These are phyloP conservation scores for Pouteria glomerata DNA, from an alignment of 148 eudicot species.

Conservation along the genomic window DNA sequence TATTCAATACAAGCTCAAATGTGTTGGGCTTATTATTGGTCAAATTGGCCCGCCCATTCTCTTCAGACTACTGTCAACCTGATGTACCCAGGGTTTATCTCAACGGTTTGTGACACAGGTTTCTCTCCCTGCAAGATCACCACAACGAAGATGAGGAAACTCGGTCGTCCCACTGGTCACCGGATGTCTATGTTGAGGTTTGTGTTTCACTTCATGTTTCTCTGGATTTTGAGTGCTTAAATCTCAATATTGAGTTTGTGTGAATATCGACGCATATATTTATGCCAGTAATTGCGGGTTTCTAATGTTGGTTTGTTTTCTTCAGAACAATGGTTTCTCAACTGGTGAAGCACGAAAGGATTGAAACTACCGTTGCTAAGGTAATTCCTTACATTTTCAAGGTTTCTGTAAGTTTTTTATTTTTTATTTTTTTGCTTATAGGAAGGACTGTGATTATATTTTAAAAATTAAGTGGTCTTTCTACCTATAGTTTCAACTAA, in stretches of 20 bases:
- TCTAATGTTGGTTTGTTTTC: conserved; percentile 2
- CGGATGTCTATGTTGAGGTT: conserved; percentile 92
- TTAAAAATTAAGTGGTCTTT: no score
- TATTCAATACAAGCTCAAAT: no score
- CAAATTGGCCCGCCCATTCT: no score
- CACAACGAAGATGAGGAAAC: conserved; percentile 94
- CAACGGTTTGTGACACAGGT: no score
- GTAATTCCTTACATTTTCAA: conserved; percentile 24
- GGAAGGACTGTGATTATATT: neutral
- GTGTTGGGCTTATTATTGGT: no score
- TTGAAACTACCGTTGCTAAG: conserved; percentile 94
- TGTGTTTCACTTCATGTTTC: conserved; percentile 1
- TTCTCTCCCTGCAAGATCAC: neutral
- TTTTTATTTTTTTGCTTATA: conserved; percentile 6
- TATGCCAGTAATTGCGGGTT: neutral
- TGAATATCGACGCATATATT: no score
- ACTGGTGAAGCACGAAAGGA: conserved; percentile 86
- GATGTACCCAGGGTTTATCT: no score
- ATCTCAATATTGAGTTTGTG: neutral
- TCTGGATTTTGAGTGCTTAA: neutral
- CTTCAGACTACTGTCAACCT: no score
- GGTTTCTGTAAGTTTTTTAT: conserved; percentile 21
- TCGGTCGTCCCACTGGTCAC: conserved; percentile 84
- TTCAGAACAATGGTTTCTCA: conserved; percentile 95
- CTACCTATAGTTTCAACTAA: neutral